A percentile compares a stretch with the other conserved stretches of the same genome.
Conservation (phyloP, 2,329 filamentous ascomycete species). For the Blastomyces parvus region DNA sequence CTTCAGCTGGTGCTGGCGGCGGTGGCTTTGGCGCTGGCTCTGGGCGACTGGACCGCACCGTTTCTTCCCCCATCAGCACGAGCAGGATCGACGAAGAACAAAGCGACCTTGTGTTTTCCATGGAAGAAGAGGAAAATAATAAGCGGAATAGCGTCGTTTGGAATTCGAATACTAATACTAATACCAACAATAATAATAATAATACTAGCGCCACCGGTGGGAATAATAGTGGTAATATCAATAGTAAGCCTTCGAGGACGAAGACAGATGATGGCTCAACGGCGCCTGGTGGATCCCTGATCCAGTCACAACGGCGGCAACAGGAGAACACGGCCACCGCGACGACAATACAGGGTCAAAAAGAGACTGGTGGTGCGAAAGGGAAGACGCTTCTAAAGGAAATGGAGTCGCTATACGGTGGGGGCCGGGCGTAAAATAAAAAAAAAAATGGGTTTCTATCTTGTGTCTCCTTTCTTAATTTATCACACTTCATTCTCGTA, state of each 20-base stretch:
- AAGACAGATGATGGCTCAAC: conserved; percentile 7
- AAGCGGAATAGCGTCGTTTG: conserved; percentile 33
- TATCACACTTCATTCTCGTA: conserved; percentile 11
- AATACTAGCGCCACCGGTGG: conserved; percentile 21
- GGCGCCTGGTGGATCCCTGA: not conserved
- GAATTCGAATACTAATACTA: conserved; percentile 18
- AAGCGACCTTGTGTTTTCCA: conserved; percentile 40
- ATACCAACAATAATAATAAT: not conserved
- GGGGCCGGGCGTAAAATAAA: conserved; percentile 1
- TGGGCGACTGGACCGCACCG: conserved; percentile 32
- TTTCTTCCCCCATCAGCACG: conserved; percentile 38
- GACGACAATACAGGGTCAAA: not conserved
- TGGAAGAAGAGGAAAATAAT: conserved; percentile 43
- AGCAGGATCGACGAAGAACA: conserved; percentile 42
- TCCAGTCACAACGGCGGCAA: not conserved
- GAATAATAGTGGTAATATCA: conserved; percentile 19
- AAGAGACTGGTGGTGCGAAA: conserved; percentile 8
- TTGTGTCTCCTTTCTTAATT: conserved; percentile 11
- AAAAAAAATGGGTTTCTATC: conserved; percentile 8
- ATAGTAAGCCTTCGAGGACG: conserved; percentile 17
- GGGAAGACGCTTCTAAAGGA: conserved; percentile 10
- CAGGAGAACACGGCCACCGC: not conserved
- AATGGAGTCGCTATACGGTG: conserved; percentile 14
- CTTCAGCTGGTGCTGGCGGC: conserved; percentile 24
- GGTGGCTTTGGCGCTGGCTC: conserved; percentile 14